Evolutionary conservation across 441 rosid genomes (phyloP).

Genomic region (Populus hybrid): DNA sequence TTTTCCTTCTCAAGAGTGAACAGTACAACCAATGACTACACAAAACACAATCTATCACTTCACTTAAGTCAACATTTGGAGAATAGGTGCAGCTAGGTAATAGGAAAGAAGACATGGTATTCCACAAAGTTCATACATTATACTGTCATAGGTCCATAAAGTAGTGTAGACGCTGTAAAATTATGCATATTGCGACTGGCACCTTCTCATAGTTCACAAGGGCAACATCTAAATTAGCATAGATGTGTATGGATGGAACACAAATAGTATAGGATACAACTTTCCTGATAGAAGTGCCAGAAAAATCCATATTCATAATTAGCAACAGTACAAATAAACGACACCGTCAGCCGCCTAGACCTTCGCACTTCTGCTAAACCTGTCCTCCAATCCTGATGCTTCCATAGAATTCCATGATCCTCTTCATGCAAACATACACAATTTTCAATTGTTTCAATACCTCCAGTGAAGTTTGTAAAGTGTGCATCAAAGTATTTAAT

Average conservation of each 20-base stretch:
- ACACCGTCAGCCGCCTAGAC: no score
- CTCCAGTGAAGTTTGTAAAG: no score
- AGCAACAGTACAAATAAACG: no score
- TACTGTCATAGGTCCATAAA: neutral
- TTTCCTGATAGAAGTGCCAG: no score
- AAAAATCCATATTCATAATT: no score
- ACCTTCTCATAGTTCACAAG: neutral
- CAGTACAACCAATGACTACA: neutral
- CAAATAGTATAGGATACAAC: conserved; percentile 29
- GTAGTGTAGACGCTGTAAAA: neutral
- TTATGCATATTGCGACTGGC: neutral
- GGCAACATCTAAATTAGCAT: neutral
- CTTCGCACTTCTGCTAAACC: no score
- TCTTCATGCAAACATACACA: no score
- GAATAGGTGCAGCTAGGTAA: neutral
- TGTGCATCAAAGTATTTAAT: no score
- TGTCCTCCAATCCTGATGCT: no score
- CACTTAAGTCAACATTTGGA: neutral
- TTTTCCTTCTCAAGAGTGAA: neutral
- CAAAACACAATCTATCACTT: neutral
- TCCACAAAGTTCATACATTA: neutral
- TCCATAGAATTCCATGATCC: no score
- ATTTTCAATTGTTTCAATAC: no score
- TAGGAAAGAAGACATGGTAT: no score
- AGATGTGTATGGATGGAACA: neutral